Evolutionary conservation across 208 protist species (phyloP).

Genomic region (Acanthamoeba triangularis): DNA sequence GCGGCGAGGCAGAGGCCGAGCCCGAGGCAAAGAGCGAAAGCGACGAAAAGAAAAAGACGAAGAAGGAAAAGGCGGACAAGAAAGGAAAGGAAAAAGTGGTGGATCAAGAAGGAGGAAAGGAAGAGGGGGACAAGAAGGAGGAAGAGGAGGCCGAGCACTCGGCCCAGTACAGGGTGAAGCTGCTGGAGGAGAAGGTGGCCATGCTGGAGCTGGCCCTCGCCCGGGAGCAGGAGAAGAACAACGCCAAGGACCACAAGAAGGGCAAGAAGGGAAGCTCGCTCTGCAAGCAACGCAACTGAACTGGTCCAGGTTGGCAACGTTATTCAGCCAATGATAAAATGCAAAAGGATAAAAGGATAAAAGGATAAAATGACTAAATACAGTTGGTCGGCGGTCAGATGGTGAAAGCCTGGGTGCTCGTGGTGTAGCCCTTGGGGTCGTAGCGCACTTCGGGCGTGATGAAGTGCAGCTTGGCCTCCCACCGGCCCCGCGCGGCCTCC

Average conservation of each 20-base stretch:
- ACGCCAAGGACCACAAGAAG: not conserved
- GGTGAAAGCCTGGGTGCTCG: not conserved
- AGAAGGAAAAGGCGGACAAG: not conserved
- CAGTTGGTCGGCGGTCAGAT: too few relatives aligned
- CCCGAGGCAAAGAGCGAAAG: not conserved
- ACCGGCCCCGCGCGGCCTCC: not conserved
- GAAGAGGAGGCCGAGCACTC: constrained; percentile 9
- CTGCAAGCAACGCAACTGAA: not conserved
- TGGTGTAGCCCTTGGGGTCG: constrained; percentile 15
- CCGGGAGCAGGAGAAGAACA: not conserved
- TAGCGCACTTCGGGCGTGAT: constrained; percentile 42
- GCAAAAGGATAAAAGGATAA: too few relatives aligned
- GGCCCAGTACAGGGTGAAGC: not conserved
- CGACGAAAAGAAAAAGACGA: not conserved
- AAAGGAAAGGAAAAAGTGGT: not conserved
- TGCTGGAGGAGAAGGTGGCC: constrained; percentile 37
- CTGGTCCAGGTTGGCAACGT: too few relatives aligned
- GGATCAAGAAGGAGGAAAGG: not conserved
- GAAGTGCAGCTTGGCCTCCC: constrained; percentile 28
- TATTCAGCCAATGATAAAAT: too few relatives aligned
- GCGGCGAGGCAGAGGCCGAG: not conserved
- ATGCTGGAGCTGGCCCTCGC: constrained; percentile 8
- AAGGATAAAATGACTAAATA: too few relatives aligned
- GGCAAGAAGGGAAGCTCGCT: constrained; percentile 1
- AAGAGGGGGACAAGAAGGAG: constrained; percentile 13